Evolutionary conservation across 108 stramenopile species (phyloP).

Genomic region (Nitzschia inconspicua): DNA sequence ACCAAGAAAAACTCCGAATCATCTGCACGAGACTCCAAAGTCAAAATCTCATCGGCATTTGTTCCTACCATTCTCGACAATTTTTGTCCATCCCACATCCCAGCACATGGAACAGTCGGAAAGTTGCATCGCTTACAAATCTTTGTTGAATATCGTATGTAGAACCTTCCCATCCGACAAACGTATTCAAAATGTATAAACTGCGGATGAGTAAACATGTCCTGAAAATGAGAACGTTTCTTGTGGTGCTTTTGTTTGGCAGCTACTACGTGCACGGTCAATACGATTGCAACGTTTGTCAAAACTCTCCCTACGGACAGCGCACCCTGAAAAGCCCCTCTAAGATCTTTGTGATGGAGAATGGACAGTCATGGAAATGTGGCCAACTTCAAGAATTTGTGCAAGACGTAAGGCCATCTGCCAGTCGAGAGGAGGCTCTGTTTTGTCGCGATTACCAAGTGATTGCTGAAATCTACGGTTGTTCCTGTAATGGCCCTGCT

Average conservation of each 20-base stretch:
- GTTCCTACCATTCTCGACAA: too few species aligned
- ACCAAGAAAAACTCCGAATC: too few species aligned
- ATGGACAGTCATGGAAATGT: background rate
- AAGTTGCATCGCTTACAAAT: too few species aligned
- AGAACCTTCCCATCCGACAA: too few species aligned
- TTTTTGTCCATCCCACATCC: too few species aligned
- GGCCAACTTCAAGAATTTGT: conserved; percentile 6
- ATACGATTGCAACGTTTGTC: conserved; percentile 5
- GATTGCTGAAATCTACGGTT: background rate
- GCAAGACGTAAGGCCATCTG: conserved; percentile 1
- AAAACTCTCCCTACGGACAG: background rate
- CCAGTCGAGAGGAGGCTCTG: background rate
- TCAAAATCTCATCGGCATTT: too few species aligned
- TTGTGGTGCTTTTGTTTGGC: background rate
- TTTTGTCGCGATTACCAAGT: background rate
- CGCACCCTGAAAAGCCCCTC: background rate
- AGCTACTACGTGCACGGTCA: background rate
- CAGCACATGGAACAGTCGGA: too few species aligned
- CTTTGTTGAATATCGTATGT: too few species aligned
- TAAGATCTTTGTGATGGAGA: background rate
- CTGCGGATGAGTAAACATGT: background rate
- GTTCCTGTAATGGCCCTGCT: background rate
- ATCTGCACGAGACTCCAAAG: too few species aligned
- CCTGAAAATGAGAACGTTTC: background rate
- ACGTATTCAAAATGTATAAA: background rate